Base-by-base conservation (phyloP, 2,329 filamentous ascomycete species). In the Monosporascus cannonballus region DNA sequence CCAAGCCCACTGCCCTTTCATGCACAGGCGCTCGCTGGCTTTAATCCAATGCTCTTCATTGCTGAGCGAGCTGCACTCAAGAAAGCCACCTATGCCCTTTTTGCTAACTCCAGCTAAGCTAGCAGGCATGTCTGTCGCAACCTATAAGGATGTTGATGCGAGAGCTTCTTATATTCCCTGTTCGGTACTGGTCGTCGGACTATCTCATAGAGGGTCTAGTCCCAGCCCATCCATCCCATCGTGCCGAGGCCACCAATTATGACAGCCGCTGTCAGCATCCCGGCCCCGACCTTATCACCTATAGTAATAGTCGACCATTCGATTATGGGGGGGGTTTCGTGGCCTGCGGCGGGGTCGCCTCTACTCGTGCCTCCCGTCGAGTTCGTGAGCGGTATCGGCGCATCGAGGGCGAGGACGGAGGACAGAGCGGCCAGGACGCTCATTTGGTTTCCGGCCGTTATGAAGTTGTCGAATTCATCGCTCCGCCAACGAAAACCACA, bases 401-500 rank as follows among this genome's bases (percentile, higher is more conserved):
- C 66, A 14, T 63, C 61, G 4, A 63, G 50, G 42, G 73, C 62
- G 27, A 78, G 61, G 17, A 71, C 68, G 1, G 70, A 71, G 14
- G 72, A 70, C 46, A 80, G 69, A n/a, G 76, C 69, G 44, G 72
- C 72, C 34, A 78, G 67, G 0, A 74, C 76, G 51, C 70, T 72
- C 66, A 80, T 75, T 65, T 79, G 70, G 59, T 80, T 73, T 25
- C 77, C 76, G 52, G 77, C 73, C 49, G 75, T 72, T 36, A 70
- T 71, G 48, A 68, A 69, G 18, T 75, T 75, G 54, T 79, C 76
- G 57, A 71, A 77, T 5, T 62, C 64, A 1, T 67, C 71, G 6
- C 63, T 59, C 18, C 70, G 73, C 79, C 79, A 83, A 51, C 68
- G 67, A 27, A 77, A 71, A 7, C 77, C 74, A 60, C 80, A 84